These are phyloP conservation scores for Agrocybe pediades DNA, from an alignment of 768 basidiomycete genomes.

Conservation along the genomic window DNA sequence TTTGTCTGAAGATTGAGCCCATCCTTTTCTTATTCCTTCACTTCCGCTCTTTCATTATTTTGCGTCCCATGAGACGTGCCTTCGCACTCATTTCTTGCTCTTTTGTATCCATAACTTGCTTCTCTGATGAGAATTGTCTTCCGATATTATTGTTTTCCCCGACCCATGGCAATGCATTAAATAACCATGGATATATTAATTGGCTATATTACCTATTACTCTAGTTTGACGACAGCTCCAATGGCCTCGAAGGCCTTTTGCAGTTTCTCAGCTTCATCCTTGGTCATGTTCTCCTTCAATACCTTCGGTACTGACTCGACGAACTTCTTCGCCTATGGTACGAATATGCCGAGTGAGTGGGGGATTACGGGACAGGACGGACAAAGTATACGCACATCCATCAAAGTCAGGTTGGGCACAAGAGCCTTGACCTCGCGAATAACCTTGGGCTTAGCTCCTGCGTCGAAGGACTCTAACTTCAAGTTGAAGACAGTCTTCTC, in stretches of 20 bases:
- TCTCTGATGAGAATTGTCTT: constrained; percentile 12
- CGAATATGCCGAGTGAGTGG: constrained; percentile 6
- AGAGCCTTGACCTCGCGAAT: constrained; percentile 97
- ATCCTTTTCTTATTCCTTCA: not conserved
- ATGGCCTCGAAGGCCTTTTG: constrained; percentile 87
- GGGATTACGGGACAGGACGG: not conserved
- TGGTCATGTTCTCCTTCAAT: constrained; percentile 91
- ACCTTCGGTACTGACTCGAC: constrained; percentile 93
- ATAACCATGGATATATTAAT: constrained; percentile 19
- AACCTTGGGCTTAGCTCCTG: constrained; percentile 91
- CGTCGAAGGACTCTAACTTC: constrained; percentile 92
- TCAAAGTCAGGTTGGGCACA: constrained; percentile 93
- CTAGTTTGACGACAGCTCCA: constrained; percentile 86
- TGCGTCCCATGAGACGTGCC: not conserved
- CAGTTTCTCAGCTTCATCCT: constrained; percentile 98
- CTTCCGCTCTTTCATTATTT: constrained; percentile 1
- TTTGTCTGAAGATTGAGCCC: constrained; percentile 81
- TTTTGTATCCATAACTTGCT: constrained; percentile 24
- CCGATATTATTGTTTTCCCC: constrained; percentile 21
- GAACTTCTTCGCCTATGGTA: constrained; percentile 98
- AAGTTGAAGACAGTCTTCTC: constrained; percentile 99
- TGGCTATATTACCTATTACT: constrained; percentile 44
- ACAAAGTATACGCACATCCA: constrained; percentile 70
- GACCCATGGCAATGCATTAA: constrained; percentile 19
- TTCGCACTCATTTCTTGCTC: constrained; percentile 7